A percentile compares a stretch with the other conserved stretches of the same genome.
Evolutionary conservation across 1,284 basidiomycete genomes (phyloP).

Genomic region (Melampsora larici-populina): DNA sequence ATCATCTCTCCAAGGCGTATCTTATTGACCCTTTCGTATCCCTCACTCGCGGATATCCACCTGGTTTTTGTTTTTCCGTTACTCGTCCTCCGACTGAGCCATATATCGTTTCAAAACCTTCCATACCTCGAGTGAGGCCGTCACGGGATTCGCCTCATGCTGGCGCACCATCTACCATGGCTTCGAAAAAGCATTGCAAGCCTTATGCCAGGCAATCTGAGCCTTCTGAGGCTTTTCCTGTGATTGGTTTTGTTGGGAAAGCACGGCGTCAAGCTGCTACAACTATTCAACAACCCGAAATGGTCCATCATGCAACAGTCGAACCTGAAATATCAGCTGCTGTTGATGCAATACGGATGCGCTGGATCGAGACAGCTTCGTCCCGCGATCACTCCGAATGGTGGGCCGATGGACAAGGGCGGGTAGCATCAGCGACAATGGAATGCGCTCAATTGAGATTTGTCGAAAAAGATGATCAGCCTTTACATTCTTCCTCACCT

Average conservation of each 20-base stretch:
- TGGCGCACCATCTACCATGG: not conserved
- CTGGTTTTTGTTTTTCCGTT: not conserved
- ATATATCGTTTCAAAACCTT: constrained; percentile 4
- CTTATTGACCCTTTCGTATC: constrained; percentile 41
- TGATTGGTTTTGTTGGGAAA: not conserved
- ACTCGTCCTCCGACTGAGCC: constrained; percentile 26
- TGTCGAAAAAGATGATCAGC: not conserved
- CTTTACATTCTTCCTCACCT: not conserved
- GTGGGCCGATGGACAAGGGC: constrained; percentile 18
- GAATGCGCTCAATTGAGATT: constrained; percentile 6
- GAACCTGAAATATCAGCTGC: constrained; percentile 17
- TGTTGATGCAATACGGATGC: constrained; percentile 6
- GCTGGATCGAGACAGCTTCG: constrained; percentile 16
- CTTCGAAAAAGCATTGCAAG: not conserved
- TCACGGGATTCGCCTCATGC: not conserved
- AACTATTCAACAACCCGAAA: constrained; percentile 2
- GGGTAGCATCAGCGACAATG: not conserved
- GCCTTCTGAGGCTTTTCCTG: not conserved
- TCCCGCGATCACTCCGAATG: constrained; percentile 28
- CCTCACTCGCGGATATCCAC: constrained; percentile 22
- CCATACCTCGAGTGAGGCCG: not conserved
- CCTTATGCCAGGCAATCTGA: not conserved
- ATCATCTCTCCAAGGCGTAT: constrained; percentile 1
- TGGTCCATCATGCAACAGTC: constrained; percentile 14
- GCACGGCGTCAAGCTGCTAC: not conserved